A percentile compares a stretch with the other conserved stretches of the same genome.
These are phyloP conservation scores for Penicillium cosmopolitanum DNA, from an alignment of 495 filamentous ascomycete species.

Conservation along the genomic window DNA sequence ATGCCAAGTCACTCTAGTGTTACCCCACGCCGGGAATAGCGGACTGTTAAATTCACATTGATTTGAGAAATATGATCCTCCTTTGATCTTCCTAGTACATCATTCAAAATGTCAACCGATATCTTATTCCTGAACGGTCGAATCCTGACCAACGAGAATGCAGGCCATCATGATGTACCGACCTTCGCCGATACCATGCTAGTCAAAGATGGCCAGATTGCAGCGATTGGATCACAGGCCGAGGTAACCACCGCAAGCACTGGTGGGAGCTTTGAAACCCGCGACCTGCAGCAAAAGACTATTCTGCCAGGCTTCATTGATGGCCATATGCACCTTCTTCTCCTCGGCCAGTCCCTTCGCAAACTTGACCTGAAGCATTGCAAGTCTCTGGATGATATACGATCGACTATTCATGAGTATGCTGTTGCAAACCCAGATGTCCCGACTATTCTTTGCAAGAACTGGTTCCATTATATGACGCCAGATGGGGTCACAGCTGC, in stretches of 20 bases:
- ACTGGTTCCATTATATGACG: conserved; percentile 66
- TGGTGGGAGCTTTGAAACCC: neutral
- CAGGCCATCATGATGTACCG: conserved; percentile 23
- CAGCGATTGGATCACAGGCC: neutral
- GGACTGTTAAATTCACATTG: neutral
- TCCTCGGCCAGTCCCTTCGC: conserved; percentile 48
- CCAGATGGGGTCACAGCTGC: conserved; percentile 49
- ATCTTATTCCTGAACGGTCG: conserved; percentile 36
- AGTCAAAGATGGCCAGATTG: conserved; percentile 29
- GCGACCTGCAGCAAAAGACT: neutral
- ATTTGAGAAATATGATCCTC: neutral
- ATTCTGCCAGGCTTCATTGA: conserved; percentile 43
- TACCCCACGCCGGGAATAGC: neutral
- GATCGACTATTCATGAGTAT: conserved; percentile 45
- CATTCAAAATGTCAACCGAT: neutral
- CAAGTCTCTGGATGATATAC: conserved; percentile 56
- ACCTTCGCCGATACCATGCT: conserved; percentile 35
- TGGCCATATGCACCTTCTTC: conserved; percentile 64
- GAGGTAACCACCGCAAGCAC: conserved; percentile 35
- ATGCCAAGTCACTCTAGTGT: neutral
- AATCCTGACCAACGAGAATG: conserved; percentile 38
- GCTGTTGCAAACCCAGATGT: conserved; percentile 48
- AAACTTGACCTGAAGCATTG: conserved; percentile 58
- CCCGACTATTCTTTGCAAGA: conserved; percentile 57
- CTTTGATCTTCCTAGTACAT: neutral